phyloP scores from a whole-genome alignment of 2,329 filamentous ascomycete species.

The Didymella arachidicola region DNA sequence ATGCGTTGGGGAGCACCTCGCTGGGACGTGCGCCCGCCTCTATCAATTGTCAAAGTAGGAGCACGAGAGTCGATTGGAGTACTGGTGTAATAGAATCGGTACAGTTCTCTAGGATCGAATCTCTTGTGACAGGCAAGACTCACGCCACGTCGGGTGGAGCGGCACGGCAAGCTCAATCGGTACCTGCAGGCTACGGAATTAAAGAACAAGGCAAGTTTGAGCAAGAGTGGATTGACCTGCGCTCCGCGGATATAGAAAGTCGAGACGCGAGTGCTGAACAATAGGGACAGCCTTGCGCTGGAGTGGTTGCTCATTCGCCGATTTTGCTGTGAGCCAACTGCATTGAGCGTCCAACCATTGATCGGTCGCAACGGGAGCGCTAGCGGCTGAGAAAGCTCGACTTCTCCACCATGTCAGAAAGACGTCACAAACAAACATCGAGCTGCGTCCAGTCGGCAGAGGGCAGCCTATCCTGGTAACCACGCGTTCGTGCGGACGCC shows the following conservation, averaged over 20 bases:
- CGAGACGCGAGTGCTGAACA: constrained; percentile 17
- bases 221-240: neutral
- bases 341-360: constrained; percentile 3
- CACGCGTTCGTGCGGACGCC: constrained; percentile 30
- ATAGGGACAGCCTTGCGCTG: constrained; percentile 3
- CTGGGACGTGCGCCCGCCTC: neutral
- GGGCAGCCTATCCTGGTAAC: constrained; percentile 20
- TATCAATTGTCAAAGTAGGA: neutral
- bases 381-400: constrained; percentile 34
- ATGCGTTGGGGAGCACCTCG: neutral
- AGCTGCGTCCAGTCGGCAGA: constrained; percentile 27
- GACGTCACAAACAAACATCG: constrained; percentile 39
- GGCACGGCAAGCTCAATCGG: constrained; percentile 7
- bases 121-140: neutral
- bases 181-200: constrained; percentile 14
- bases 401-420: constrained; percentile 41
- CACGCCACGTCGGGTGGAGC: neutral
- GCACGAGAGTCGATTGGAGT: neutral
- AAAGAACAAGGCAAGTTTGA: constrained; percentile 1
- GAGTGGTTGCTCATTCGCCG: constrained; percentile 1
- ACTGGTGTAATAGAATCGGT: neutral
- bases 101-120: constrained; percentile 4
- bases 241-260: constrained; percentile 13
- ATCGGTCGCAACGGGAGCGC: constrained; percentile 16
- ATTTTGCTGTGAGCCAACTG: neutral